Base-by-base conservation (phyloP, 768 basidiomycete genomes). In the Trametes meyenii region DNA sequence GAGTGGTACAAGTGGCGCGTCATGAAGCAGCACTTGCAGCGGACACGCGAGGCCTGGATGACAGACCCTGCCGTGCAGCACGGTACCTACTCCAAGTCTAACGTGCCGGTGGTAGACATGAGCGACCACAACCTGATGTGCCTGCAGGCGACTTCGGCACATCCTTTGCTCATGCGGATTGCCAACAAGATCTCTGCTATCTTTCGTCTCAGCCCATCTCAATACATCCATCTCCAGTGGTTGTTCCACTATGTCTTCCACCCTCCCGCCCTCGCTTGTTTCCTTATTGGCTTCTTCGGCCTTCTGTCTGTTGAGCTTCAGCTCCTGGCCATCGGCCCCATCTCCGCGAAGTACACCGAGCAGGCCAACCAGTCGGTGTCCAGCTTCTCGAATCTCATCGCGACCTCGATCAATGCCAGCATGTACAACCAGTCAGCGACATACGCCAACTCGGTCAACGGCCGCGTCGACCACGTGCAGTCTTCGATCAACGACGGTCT, bases 281-380 rank as follows among this genome's bases (percentile, higher is more conserved):
- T 99, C 72, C 83, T 95, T 62, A 92, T 98, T 67, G 95, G 96
- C n/a, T 77, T 95, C 66, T 86, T 98, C 66, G 96, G 96, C 11
- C 75, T 98, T 13, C 73, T 98, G 48, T 87, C 88, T 35, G 87
- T 98, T 33, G 81, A 98, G 74, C 78, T 96, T 29, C 97, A 99
- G 74, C 81, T 99, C 44, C 72, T 87, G 44, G 92, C 90, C 5
- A 76, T 98, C 56, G 77, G 81, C 0, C 92, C 94, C 0, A 78
- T 98, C 33, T 85, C 86, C 57, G 75, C 78, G 35, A 85, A 86
- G 61, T 96, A 89, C 65, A 74, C 81, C n/a, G 77, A 79, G 42
- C 83, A 83, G 46, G 86, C 90, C 17, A 77, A 84, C 5, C 73
- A 83, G 0, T 83, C 87, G 7, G 80, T 86, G 17, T 73, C 82